Evolutionary conservation across 495 filamentous ascomycete genomes (phyloP), one percentile per base, ranked within the genome.

Genomic region (Tuber indicum): DNA sequence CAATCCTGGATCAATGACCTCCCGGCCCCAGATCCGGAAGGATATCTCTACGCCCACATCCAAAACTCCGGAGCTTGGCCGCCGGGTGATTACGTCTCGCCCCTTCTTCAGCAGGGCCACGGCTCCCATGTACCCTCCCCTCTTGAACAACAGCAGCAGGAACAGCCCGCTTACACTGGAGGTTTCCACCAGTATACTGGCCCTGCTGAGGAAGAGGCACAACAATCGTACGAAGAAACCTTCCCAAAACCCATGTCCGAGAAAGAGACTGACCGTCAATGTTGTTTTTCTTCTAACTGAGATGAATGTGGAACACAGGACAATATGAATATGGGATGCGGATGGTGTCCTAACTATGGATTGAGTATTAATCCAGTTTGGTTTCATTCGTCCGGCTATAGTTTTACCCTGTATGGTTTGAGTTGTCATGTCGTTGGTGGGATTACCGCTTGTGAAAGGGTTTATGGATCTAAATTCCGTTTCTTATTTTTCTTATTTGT

Each of bases 1-100:
- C 52, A 32, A 62, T 62, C 52, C 52, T 62, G 52, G 52, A 62
- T 62, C 52, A 62, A 62, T 12, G 52, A 62, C n/a, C 52, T 62
- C n/a, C 52, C 52, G 10, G 3, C 52, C 3, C 52, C 12, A 14
- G 23, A 0, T 14, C n/a, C 52, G 10, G 52, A 62, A 62, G 52
- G 52, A 5, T 62, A 62, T 62, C 9, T 9, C 10, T 16, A 5
- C 12, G 14, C 23, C 10, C 52, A 62, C 23, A 2, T 9, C 52
- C 52, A 62, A n/a, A 26, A 62, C 52, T 9, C 52, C 10, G 52
- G 52, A 62, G n/a, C n/a, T 0, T 62, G 52, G 52, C 52, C 52
- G n/a, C 52, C 52, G 9, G n/a, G 10, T 62, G 23, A 12, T 14
- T 62, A 62, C 23, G 2, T 23, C n/a, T 32, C n/a, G 8, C 52